A percentile compares a stretch with the other conserved stretches of the same genome.
Evolutionary conservation across 768 basidiomycete genomes (phyloP).

Genomic region (Hygrophorus pudorinus): DNA sequence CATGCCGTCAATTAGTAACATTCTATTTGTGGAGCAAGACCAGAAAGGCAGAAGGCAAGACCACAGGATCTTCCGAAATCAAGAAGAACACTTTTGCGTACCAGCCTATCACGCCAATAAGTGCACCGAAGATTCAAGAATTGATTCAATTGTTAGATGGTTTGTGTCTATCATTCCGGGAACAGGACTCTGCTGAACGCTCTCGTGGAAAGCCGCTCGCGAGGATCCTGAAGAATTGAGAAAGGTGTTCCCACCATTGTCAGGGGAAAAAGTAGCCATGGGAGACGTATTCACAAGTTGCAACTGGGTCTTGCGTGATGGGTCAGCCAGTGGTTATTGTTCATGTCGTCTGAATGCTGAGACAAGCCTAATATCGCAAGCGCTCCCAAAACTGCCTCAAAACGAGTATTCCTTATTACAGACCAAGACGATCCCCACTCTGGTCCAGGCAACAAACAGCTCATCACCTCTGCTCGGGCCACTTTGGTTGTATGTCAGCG

Average conservation of each 20-base stretch:
- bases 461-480: conserved; percentile 60
- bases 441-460: conserved; percentile 42
- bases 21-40: conserved; percentile 22
- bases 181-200: background rate
- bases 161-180: conserved; percentile 20
- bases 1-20: background rate
- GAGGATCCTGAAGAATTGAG: conserved; percentile 50
- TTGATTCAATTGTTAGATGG: conserved; percentile 72
- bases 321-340: conserved; percentile 35
- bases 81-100: conserved; percentile 65
- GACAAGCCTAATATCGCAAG: conserved; percentile 29
- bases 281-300: conserved; percentile 88
- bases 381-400: conserved; percentile 81
- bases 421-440: conserved; percentile 76
- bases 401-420: conserved; percentile 88
- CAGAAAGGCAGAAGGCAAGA: conserved; percentile 29
- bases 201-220: conserved; percentile 41
- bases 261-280: conserved; percentile 57
- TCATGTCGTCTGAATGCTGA: background rate
- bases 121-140: conserved; percentile 73
- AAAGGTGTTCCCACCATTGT: conserved; percentile 54
- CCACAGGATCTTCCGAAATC: conserved; percentile 40
- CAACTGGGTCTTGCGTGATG: conserved; percentile 82
- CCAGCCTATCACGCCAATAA: conserved; percentile 68
- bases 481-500: conserved; percentile 47